These are phyloP conservation scores for Termitomyces bulborhizus DNA, from an alignment of 768 basidiomycete species.

Conservation along the genomic window DNA sequence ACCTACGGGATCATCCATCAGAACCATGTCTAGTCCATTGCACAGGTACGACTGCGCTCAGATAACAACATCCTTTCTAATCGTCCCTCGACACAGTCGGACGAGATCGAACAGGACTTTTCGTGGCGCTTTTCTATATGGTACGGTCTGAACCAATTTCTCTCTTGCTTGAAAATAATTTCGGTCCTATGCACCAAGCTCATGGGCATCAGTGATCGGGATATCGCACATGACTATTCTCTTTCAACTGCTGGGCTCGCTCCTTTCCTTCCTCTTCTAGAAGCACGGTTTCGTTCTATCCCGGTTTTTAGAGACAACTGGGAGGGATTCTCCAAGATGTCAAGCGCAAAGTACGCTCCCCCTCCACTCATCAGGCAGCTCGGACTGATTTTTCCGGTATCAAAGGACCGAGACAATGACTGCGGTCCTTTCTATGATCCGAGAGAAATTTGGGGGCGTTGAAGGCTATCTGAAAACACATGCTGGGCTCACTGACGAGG, in stretches of 20 bases:
- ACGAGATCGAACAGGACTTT: constrained; percentile 37
- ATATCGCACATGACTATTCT: constrained; percentile 34
- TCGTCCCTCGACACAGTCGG: constrained; percentile 21
- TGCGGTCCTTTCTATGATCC: constrained; percentile 23
- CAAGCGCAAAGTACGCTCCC: constrained; percentile 23
- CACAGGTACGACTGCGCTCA: constrained; percentile 24
- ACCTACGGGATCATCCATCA: constrained; percentile 30
- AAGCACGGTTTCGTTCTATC: constrained; percentile 23
- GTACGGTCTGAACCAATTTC: constrained; percentile 10
- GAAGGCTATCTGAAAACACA: constrained; percentile 27
- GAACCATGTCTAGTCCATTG: constrained; percentile 36
- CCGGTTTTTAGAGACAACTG: constrained; percentile 26
- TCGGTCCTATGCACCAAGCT: constrained; percentile 19
- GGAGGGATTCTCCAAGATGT: constrained; percentile 29
- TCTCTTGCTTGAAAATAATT: not conserved
- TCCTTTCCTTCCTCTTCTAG: constrained; percentile 24
- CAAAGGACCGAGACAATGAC: constrained; percentile 31
- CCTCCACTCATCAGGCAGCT: not conserved
- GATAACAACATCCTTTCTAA: not conserved
- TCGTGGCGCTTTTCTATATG: constrained; percentile 28
- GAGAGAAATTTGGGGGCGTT: constrained; percentile 29
- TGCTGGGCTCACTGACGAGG: constrained; percentile 24
- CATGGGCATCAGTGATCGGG: constrained; percentile 31
- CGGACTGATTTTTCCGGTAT: not conserved
- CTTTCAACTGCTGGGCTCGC: constrained; percentile 32